Conservation (phyloP, 192 early-diverging fungal species). For the Fimicolochytrium jonesii region DNA sequence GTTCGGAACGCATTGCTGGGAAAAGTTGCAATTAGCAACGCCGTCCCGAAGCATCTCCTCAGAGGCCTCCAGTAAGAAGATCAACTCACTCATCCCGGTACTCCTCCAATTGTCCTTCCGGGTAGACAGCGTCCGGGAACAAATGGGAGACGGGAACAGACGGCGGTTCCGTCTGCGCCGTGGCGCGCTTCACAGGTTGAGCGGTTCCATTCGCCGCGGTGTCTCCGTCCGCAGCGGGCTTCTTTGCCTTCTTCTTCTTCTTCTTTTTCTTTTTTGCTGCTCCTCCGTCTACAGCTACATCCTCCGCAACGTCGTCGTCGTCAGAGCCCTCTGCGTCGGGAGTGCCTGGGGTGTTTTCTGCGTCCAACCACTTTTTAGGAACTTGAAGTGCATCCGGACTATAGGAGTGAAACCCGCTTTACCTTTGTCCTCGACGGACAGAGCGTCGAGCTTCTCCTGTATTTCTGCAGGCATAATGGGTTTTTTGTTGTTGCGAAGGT, state of each 20-base stretch:
- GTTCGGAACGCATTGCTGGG: conserved; percentile 77
- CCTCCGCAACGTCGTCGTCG: conserved; percentile 2
- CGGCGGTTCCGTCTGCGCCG: conserved; percentile 45
- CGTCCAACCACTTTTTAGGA: no score
- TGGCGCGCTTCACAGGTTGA: no score
- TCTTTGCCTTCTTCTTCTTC: conserved; percentile 34
- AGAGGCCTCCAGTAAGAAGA: no score
- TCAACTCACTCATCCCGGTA: conserved; percentile 74
- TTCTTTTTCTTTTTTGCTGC: conserved; percentile 33
- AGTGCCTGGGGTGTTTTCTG: background rate
- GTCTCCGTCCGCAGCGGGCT: conserved; percentile 14
- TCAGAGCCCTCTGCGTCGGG: background rate
- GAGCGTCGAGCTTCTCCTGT: background rate
- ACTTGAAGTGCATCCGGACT: background rate
- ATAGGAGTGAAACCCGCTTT: background rate
- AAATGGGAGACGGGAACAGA: conserved; percentile 74
- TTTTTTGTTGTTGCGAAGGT: background rate
- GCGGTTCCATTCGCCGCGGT: background rate
- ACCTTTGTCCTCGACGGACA: conserved; percentile 5
- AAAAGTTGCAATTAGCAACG: background rate
- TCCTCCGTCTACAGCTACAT: conserved; percentile 6
- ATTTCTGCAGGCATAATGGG: conserved; percentile 7
- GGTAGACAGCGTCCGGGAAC: conserved; percentile 72
- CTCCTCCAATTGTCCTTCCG: conserved; percentile 76
- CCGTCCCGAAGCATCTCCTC: no score